Base-by-base conservation (phyloP, 805 yeast genomes). In the Myxozyma mucilagina region DNA sequence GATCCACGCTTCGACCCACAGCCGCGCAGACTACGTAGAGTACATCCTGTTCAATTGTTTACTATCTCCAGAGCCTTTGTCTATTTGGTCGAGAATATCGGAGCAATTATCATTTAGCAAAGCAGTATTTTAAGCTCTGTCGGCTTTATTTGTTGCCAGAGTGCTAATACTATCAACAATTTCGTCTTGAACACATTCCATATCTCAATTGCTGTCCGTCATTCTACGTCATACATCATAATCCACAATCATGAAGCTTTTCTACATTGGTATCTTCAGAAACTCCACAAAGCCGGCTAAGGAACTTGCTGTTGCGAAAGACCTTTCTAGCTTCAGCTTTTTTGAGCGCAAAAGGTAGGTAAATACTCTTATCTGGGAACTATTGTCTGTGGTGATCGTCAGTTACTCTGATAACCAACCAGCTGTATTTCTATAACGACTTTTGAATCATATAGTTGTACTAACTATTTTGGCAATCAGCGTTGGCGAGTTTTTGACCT, bases 401-500 rank as follows among this genome's bases (percentile, higher is more conserved):
- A 18, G 45, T 34, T 18, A n/a, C 24, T 24, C 42, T 11, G 16
- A 42, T 14, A 6, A 18, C 34, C 43, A 6, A 32, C 38, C 16
- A 11, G 14, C 1, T 14, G n/a, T 42, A 8, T 18, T 24, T n/a
- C 45, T 16, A 10, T 16, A 8, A 29, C 31, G 16, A 24, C 2
- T 38, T 29, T 44, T 10, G 5, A 44, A 9, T 44, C 11, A 10
- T 44, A 10, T 49, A 16, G 32, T 36, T 29, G 8, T 32, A 34
- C 36, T 52, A 49, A 44, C 36, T 42, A 35, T 51, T 24, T 42
- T 47, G 52, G 13, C 16, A 13, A 44, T 64, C 38, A 80, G 87
- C 47, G 97, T 92, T 32, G 85, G 88, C 20, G 97, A 93, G 75
- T 93, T 94, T 76, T 89, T 93, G 96, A 84, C 96, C 3, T 94